Evolutionary conservation across 768 basidiomycete genomes (phyloP), one percentile per base, ranked within the genome.

Genomic region (Suillus fuscotomentosus): DNA sequence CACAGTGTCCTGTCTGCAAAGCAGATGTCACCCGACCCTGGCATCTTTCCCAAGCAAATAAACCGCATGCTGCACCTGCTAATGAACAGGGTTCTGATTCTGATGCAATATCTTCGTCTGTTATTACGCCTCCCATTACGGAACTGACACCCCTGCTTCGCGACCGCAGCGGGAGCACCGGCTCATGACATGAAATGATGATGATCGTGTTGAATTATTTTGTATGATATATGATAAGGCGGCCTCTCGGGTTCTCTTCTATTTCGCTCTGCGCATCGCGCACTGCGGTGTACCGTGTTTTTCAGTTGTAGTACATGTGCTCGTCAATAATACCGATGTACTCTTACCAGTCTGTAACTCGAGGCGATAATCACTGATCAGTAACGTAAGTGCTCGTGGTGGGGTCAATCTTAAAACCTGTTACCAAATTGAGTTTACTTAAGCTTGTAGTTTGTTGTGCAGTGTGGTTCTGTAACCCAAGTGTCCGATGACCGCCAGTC

Each of bases 1-100:
- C 62, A 0, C 68, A 97, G 94, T 97, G 95, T 70, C 95, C 95
- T 6, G 83, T 95, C 3, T 97, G 95, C 79, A 94, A 96, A 75
- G 88, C 92, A 57, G 95, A 97, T 72, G 94, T 97, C 56, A 97
- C 95, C 1, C 85, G 86, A 65, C 85, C 87, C 13, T 76, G 75
- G 66, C 71, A 72, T 7, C 70, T 70, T 42, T 67, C 63, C 70
- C 71, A 65, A n/a, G 22, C 45, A 11, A 55, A 66, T 57, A 71
- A 72, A 47, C 9, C 60, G 5, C 55, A 67, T 38, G 59, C 55
- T 47, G n/a, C 66, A 1, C 2, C 63, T 38, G 27, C 69, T 11
- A 60, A 34, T 43, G 43, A 34, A 10, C 54, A 63, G 43, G 31
- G 45, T 22, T 8, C 60, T 10, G 61, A 67, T 7, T 27, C 63